Conservation (phyloP, 805 yeast genomes). For the Starmerella apicola region DNA sequence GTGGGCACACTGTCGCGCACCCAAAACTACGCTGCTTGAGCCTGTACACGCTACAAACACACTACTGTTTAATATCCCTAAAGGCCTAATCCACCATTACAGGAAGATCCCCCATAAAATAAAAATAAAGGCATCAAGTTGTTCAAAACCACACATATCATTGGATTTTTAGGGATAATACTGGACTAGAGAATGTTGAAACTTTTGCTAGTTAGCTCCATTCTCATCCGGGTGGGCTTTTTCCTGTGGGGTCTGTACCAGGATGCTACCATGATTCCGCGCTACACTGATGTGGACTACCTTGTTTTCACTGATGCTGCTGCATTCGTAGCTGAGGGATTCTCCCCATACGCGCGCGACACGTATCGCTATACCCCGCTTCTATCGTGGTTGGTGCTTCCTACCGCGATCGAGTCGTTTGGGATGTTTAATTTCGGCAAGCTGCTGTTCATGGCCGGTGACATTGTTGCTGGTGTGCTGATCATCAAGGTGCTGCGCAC, state of each 20-base stretch:
- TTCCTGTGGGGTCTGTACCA: constrained; percentile 75
- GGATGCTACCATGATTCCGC: constrained; percentile 63
- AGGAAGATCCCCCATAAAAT: too few relatives aligned
- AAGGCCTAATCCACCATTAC: too few relatives aligned
- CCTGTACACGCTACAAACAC: too few relatives aligned
- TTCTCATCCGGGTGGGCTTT: constrained; percentile 42
- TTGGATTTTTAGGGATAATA: too few relatives aligned
- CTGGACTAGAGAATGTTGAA: too few relatives aligned
- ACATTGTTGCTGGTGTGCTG: constrained; percentile 65
- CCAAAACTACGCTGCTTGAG: too few relatives aligned
- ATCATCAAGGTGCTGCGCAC: constrained; percentile 28
- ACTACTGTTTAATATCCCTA: too few relatives aligned
- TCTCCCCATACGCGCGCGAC: constrained; percentile 69
- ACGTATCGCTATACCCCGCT: constrained; percentile 92
- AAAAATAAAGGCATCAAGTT: too few relatives aligned
- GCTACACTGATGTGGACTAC: constrained; percentile 91
- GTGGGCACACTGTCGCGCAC: too few relatives aligned
- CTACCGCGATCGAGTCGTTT: constrained; percentile 35
- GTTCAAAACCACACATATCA: too few relatives aligned
- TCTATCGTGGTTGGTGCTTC: constrained; percentile 68
- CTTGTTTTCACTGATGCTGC: constrained; percentile 91
- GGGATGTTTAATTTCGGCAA: constrained; percentile 59
- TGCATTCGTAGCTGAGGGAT: constrained; percentile 43
- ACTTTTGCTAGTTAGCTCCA: constrained; percentile 24
- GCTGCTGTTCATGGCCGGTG: constrained; percentile 60